Evolutionary conservation across 2,329 filamentous ascomycete genomes (phyloP).

Genomic region (Colletotrichum shisoi): DNA sequence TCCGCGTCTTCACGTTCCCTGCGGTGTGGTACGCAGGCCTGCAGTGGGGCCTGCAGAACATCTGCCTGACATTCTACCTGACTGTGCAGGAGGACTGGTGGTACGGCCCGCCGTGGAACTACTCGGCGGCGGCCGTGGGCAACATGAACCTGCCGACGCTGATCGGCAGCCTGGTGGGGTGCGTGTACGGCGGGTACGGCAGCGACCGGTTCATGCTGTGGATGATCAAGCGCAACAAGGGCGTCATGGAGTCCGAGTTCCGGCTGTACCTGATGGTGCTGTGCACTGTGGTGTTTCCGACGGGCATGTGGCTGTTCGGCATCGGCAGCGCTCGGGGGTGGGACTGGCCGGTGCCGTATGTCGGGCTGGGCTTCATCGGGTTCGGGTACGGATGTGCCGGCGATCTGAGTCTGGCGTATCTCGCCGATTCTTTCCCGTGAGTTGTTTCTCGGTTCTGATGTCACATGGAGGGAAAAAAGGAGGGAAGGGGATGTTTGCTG

Average conservation of each 20-base stretch:
- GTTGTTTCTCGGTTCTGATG: background rate
- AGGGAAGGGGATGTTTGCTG: background rate
- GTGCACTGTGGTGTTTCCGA: conserved; percentile 59
- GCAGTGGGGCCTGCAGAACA: conserved; percentile 67
- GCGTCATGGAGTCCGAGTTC: conserved; percentile 64
- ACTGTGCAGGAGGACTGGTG: conserved; percentile 66
- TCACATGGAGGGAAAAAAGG: background rate
- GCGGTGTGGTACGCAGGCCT: conserved; percentile 65
- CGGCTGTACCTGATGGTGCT: conserved; percentile 61
- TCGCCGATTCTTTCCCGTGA: conserved; percentile 62
- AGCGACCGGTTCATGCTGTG: conserved; percentile 64
- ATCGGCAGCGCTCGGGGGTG: conserved; percentile 60
- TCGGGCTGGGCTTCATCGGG: conserved; percentile 65
- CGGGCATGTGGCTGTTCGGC: conserved; percentile 62
- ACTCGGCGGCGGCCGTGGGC: conserved; percentile 60
- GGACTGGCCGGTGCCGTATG: conserved; percentile 62
- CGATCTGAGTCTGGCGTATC: conserved; percentile 63
- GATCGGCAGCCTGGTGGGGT: conserved; percentile 63
- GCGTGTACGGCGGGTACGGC: conserved; percentile 65
- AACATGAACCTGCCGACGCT: conserved; percentile 66
- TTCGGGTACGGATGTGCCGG: conserved; percentile 68
- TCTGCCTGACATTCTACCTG: conserved; percentile 67
- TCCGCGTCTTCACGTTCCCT: conserved; percentile 65
- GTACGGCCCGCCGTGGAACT: conserved; percentile 63
- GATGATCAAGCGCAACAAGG: conserved; percentile 62